A percentile compares a stretch with the other conserved stretches of the same genome.
These are phyloP conservation scores for Raffaelea arxii DNA, from an alignment of 2,329 filamentous ascomycete species.

Conservation along the genomic window DNA sequence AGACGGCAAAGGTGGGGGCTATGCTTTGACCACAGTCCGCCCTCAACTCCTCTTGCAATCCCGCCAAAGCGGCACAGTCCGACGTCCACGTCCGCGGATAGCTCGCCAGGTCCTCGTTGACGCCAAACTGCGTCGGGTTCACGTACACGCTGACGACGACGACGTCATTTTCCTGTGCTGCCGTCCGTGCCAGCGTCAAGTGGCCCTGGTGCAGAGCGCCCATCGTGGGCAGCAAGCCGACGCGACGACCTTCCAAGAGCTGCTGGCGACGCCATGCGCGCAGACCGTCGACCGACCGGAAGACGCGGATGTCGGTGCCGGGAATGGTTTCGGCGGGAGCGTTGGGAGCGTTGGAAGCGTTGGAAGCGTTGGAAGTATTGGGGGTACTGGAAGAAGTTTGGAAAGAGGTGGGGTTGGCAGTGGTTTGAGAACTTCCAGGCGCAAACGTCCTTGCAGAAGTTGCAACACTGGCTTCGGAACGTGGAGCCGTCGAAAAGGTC, in stretches of 20 bases:
- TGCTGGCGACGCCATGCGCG: conserved; percentile 61
- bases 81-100: conserved; percentile 86
- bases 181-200: conserved; percentile 72
- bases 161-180: conserved; percentile 73
- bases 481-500: background rate
- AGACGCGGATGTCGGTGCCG: conserved; percentile 54
- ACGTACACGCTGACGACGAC: conserved; percentile 91
- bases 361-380: conserved; percentile 21
- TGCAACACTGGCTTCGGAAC: background rate
- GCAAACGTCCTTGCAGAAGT: background rate
- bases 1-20: conserved; percentile 71
- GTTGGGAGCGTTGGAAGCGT: conserved; percentile 27
- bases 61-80: conserved; percentile 58
- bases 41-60: conserved; percentile 59
- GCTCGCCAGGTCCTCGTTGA: conserved; percentile 74
- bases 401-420: too few relatives aligned
- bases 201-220: conserved; percentile 92
- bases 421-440: background rate
- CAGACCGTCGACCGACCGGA: conserved; percentile 63
- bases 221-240: conserved; percentile 94
- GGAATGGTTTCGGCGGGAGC: conserved; percentile 36
- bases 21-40: conserved; percentile 43
- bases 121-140: conserved; percentile 92
- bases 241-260: conserved; percentile 54
- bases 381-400: background rate